These are phyloP conservation scores for Papiliotrema fonsecae DNA, from an alignment of 1,284 basidiomycete genomes.

Conservation along the genomic window DNA sequence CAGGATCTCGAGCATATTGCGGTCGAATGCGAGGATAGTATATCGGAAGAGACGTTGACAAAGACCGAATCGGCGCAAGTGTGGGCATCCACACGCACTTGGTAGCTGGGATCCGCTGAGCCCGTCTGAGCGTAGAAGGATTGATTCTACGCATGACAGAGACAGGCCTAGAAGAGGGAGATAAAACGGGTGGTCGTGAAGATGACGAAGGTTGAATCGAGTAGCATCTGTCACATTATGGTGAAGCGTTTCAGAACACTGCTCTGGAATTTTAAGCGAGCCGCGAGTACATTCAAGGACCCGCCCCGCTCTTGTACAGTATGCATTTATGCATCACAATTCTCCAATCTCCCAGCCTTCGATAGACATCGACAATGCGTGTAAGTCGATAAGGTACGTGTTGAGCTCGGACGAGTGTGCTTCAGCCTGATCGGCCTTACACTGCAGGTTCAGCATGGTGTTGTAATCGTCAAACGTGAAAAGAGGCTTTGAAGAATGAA, in stretches of 20 bases:
- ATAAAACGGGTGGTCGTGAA: too few relatives aligned
- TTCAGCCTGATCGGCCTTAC: slow-evolving; percentile 60
- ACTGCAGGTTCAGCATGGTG: slow-evolving; percentile 78
- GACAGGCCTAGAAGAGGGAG: too few relatives aligned
- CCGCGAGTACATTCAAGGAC: too few relatives aligned
- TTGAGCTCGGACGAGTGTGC: slow-evolving; percentile 39
- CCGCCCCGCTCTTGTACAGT: too few relatives aligned
- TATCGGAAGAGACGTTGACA: neutral
- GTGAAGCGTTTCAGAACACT: too few relatives aligned
- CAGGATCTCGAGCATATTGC: neutral
- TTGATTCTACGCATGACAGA: neutral
- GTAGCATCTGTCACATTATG: too few relatives aligned
- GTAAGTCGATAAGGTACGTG: slow-evolving; percentile 46
- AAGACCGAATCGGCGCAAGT: neutral
- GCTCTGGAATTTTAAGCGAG: neutral
- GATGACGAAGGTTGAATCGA: too few relatives aligned
- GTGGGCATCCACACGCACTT: neutral
- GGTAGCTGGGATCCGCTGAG: neutral
- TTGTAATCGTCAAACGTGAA: slow-evolving; percentile 89
- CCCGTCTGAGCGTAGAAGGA: neutral
- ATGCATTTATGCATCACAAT: neutral
- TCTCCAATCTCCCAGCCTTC: slow-evolving; percentile 30
- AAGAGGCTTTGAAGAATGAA: slow-evolving; percentile 55
- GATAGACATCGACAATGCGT: slow-evolving; percentile 42
- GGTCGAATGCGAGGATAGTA: neutral